Percentiles rank a stretch among this genome's conserved stretches.
phyloP scores from a whole-genome alignment of 345 rosid genomes.

The Punica granatum region DNA sequence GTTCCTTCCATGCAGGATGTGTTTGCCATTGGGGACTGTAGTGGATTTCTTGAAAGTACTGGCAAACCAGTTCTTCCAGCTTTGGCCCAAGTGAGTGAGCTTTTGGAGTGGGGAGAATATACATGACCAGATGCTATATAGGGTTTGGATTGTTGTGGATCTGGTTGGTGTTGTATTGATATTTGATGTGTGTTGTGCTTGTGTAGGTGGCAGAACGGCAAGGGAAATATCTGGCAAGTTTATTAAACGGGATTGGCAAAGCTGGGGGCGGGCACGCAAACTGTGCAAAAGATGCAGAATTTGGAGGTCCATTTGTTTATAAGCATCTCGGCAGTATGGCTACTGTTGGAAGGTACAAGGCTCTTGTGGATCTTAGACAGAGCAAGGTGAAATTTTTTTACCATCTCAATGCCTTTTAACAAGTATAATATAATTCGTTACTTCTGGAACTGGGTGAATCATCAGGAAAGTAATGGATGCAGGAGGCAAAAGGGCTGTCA shows the following conservation, averaged over 20 bases:
- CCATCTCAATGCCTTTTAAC: not conserved
- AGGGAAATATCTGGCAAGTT: conserved; percentile 64
- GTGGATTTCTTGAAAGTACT: conserved; percentile 81
- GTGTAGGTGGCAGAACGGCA: conserved; percentile 90
- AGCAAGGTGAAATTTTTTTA: conserved; percentile 55
- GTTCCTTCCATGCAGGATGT: conserved; percentile 75
- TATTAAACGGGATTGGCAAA: conserved; percentile 55
- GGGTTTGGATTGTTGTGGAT: not conserved
- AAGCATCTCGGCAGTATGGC: conserved; percentile 98
- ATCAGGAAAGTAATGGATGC: conserved; percentile 8
- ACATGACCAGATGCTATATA: not conserved
- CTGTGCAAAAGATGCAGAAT: conserved; percentile 40
- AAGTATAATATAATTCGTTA: not conserved
- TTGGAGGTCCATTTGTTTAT: conserved; percentile 76
- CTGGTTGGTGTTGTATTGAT: not conserved
- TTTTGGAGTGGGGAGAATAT: not conserved
- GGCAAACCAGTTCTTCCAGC: conserved; percentile 90
- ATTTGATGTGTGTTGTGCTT: conserved; percentile 2
- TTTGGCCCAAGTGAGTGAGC: conserved; percentile 62
- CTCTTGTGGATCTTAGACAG: conserved; percentile 87
- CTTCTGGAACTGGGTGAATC: not conserved
- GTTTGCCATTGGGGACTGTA: conserved; percentile 91
- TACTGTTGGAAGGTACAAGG: conserved; percentile 82
- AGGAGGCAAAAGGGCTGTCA: conserved; percentile 76
- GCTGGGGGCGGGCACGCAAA: conserved; percentile 75